These are phyloP conservation scores for Linanthus parryae DNA, from an alignment of 148 eudicot species.

Conservation along the genomic window DNA sequence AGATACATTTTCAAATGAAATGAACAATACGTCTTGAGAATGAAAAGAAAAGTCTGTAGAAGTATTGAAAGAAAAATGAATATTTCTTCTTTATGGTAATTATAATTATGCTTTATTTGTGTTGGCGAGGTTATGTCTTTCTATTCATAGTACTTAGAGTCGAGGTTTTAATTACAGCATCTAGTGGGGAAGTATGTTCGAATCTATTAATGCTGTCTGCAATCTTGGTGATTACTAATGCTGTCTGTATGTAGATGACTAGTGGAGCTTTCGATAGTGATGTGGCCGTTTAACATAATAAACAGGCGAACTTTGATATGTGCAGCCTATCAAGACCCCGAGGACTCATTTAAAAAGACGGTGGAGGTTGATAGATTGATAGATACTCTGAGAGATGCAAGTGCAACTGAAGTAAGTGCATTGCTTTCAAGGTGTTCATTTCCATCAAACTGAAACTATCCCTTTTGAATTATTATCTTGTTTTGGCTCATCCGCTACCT, in stretches of 20 bases:
- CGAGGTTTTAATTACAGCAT: too few relatives aligned
- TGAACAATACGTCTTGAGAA: too few relatives aligned
- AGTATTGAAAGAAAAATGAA: too few relatives aligned
- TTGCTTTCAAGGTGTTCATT: not conserved
- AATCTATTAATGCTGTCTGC: not conserved
- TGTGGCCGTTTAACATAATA: conserved; percentile 48
- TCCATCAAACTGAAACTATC: not conserved
- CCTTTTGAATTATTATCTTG: not conserved
- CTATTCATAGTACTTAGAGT: too few relatives aligned
- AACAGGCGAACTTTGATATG: conserved; percentile 92
- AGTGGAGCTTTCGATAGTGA: conserved; percentile 31
- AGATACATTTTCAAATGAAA: too few relatives aligned
- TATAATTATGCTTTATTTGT: too few relatives aligned
- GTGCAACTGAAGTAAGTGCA: conserved; percentile 65
- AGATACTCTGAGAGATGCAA: conserved; percentile 70
- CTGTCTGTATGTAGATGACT: conserved; percentile 12
- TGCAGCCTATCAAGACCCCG: conserved; percentile 86
- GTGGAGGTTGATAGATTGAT: conserved; percentile 88
- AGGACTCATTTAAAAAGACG: conserved; percentile 81
- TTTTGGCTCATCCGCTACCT: not conserved
- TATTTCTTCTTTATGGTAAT: too few relatives aligned
- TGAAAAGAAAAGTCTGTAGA: too few relatives aligned
- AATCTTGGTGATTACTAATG: not conserved
- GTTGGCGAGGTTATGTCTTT: too few relatives aligned
- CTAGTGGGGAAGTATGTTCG: not conserved